These are phyloP conservation scores for Bisporella sp. DNA, from an alignment of 2,329 filamentous ascomycete species.

Conservation along the genomic window DNA sequence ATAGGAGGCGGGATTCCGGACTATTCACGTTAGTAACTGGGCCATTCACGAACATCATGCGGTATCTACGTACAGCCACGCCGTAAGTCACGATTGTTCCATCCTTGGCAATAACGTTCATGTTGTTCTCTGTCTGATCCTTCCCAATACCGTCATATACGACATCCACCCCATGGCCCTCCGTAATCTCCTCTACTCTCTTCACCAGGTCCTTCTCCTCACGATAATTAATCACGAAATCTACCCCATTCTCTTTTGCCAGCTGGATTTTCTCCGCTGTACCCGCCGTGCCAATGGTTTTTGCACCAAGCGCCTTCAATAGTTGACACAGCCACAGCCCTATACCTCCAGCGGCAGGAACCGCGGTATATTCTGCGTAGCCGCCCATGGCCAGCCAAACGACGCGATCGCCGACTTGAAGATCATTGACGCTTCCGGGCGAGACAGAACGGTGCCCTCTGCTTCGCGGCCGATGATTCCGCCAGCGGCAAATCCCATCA, in stretches of 20 bases:
- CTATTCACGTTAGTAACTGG: neutral
- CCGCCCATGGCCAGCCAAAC: constrained; percentile 53
- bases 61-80: constrained; percentile 53
- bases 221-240: constrained; percentile 63
- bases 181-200: constrained; percentile 63
- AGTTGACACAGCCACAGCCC: constrained; percentile 71
- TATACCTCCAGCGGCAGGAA: constrained; percentile 67
- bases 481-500: constrained; percentile 68
- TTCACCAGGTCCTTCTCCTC: constrained; percentile 49
- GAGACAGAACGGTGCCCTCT: constrained; percentile 60
- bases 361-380: constrained; percentile 52
- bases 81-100: constrained; percentile 74
- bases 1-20: constrained; percentile 58
- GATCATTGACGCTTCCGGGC: constrained; percentile 40
- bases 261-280: constrained; percentile 65
- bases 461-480: constrained; percentile 76
- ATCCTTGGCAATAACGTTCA: constrained; percentile 70
- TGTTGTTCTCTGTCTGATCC: constrained; percentile 70
- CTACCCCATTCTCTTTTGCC: constrained; percentile 64
- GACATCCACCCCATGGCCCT: constrained; percentile 63
- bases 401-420: constrained; percentile 62
- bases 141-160: constrained; percentile 87
- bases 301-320: constrained; percentile 64
- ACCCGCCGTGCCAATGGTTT: constrained; percentile 73
- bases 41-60: neutral